These are phyloP conservation scores for Lichtheimia corymbifera DNA, from an alignment of 371 early-diverging fungal genomes.

Conservation along the genomic window DNA sequence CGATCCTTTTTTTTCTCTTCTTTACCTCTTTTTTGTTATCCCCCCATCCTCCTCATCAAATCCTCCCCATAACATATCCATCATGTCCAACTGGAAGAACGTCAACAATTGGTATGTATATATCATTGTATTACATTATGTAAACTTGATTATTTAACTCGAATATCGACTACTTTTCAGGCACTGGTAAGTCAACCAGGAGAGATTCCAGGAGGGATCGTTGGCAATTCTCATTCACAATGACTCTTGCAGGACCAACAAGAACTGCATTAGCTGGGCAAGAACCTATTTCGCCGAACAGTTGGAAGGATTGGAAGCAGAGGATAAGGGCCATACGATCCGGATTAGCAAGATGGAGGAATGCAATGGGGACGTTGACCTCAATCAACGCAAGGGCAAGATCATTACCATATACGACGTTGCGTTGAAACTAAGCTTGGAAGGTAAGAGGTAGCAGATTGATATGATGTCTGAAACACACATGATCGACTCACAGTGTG, in stretches of 20 bases:
- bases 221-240: not conserved
- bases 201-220: not conserved
- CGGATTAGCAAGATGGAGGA: constrained; percentile 58
- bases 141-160: not conserved
- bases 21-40: not conserved
- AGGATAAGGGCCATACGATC: constrained; percentile 52
- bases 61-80: not conserved
- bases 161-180: not conserved
- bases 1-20: too few relatives aligned
- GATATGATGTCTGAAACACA: too few relatives aligned
- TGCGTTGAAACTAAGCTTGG: constrained; percentile 45
- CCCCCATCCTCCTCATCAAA: not conserved
- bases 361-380: constrained; percentile 82
- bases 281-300: constrained; percentile 69
- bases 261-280: constrained; percentile 90
- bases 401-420: constrained; percentile 88
- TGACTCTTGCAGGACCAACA: constrained; percentile 76
- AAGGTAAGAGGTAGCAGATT: constrained; percentile 16
- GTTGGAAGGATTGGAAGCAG: constrained; percentile 46
- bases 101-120: constrained; percentile 7
- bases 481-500: too few relatives aligned
- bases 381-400: constrained; percentile 93
- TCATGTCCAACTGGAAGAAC: constrained; percentile 14
- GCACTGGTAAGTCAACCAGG: constrained; percentile 9
- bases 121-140: not conserved